Percentiles rank a stretch among this genome's conserved stretches.
Evolutionary conservation across 345 rosid species (phyloP).

Genomic region (Syzygium oleosum): DNA sequence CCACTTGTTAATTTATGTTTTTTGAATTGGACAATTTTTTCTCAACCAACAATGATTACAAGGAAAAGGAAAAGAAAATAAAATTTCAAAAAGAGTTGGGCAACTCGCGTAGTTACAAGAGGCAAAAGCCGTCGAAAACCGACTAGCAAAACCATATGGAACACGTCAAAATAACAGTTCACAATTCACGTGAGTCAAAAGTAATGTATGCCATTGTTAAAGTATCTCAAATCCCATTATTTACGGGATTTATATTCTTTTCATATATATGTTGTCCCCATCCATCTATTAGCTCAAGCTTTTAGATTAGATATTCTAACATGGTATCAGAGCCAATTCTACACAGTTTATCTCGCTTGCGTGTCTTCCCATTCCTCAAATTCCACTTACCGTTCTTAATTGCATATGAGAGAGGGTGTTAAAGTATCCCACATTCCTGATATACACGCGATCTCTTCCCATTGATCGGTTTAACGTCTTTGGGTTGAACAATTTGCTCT

Average conservation of each 20-base stretch:
- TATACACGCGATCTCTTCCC: neutral
- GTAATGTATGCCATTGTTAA: neutral
- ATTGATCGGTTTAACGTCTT: neutral
- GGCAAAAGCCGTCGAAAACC: neutral
- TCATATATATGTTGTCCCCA: neutral
- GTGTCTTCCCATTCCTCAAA: too few relatives aligned
- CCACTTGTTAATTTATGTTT: neutral
- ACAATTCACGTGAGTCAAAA: neutral
- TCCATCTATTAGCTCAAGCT: neutral
- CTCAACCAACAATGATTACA: neutral
- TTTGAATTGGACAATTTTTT: neutral
- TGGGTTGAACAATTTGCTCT: neutral
- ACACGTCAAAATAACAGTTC: neutral
- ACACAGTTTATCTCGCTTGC: too few relatives aligned
- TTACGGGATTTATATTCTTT: neutral
- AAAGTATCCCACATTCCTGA: neutral
- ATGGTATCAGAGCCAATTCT: neutral
- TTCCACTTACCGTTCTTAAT: too few relatives aligned
- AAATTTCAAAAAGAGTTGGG: neutral
- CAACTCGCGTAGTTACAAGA: neutral
- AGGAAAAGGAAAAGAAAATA: neutral
- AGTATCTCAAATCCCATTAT: neutral
- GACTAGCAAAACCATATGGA: neutral
- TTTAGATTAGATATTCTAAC: neutral
- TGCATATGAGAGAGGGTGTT: neutral